phyloP scores from a whole-genome alignment of 305 asterid genomes.

The Andrographis paniculata region DNA sequence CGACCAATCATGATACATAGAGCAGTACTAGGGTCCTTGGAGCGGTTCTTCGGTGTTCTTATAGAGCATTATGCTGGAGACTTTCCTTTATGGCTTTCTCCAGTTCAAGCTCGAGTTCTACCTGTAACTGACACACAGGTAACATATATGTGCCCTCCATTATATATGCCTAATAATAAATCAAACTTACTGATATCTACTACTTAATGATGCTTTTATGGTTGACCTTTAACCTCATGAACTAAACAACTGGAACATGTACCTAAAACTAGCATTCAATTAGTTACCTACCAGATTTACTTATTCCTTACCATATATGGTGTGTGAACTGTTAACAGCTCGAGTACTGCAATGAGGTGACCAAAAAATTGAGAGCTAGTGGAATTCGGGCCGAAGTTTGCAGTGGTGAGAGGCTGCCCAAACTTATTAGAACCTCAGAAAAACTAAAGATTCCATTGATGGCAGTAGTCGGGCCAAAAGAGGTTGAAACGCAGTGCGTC shows the following conservation, averaged over 20 bases:
- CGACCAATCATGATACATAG: constrained; percentile 91
- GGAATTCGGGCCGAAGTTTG: constrained; percentile 72
- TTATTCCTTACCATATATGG: neutral
- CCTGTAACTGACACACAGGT: constrained; percentile 91
- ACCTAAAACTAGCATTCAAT: too few species aligned
- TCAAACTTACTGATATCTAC: too few species aligned
- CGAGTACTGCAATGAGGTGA: constrained; percentile 64
- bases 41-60: constrained; percentile 89
- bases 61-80: constrained; percentile 92
- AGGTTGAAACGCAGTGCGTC: constrained; percentile 55
- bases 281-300: neutral
- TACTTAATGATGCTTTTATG: neutral
- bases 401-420: constrained; percentile 75
- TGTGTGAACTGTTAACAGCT: constrained; percentile 38
- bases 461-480: constrained; percentile 89
- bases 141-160: constrained; percentile 1
- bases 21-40: constrained; percentile 93
- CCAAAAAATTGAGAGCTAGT: constrained; percentile 38
- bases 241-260: neutral
- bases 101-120: constrained; percentile 68
- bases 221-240: neutral
- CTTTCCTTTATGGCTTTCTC: constrained; percentile 94
- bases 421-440: constrained; percentile 79
- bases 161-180: neutral
- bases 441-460: constrained; percentile 82